Evolutionary conservation across 768 basidiomycete genomes (phyloP).

Genomic region (Psilocybe azurescens): DNA sequence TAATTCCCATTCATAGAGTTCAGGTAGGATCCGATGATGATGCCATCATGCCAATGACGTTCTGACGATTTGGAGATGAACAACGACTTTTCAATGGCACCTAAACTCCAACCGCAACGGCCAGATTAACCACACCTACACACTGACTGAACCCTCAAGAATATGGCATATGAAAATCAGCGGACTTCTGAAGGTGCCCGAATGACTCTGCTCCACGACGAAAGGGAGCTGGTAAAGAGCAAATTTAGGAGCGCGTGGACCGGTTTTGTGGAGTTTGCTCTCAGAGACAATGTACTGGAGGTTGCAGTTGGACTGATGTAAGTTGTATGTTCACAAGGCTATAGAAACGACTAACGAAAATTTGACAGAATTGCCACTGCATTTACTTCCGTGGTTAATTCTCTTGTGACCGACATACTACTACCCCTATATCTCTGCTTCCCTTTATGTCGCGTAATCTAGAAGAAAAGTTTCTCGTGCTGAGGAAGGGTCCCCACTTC

Average conservation of each 20-base stretch:
- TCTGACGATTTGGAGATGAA: background rate
- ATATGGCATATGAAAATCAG: constrained; percentile 8
- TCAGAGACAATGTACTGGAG: constrained; percentile 51
- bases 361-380: constrained; percentile 37
- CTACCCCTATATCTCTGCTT: constrained; percentile 46
- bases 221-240: constrained; percentile 26
- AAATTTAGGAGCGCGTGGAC: constrained; percentile 33
- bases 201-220: constrained; percentile 23
- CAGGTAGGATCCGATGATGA: background rate
- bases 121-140: background rate
- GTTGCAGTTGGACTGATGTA: constrained; percentile 51
- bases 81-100: background rate
- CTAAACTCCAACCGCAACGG: background rate
- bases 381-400: constrained; percentile 47
- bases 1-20: background rate
- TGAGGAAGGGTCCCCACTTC: constrained; percentile 39
- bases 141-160: background rate
- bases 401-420: constrained; percentile 47
- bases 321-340: constrained; percentile 12
- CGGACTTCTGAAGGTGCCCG: constrained; percentile 23
- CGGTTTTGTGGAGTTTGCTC: constrained; percentile 35
- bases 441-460: constrained; percentile 49
- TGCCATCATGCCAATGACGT: too few relatives aligned
- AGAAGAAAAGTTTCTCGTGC: constrained; percentile 46
- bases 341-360: background rate